Base-by-base conservation (phyloP, 495 filamentous ascomycete genomes). In the Penicillium argentinense region DNA sequence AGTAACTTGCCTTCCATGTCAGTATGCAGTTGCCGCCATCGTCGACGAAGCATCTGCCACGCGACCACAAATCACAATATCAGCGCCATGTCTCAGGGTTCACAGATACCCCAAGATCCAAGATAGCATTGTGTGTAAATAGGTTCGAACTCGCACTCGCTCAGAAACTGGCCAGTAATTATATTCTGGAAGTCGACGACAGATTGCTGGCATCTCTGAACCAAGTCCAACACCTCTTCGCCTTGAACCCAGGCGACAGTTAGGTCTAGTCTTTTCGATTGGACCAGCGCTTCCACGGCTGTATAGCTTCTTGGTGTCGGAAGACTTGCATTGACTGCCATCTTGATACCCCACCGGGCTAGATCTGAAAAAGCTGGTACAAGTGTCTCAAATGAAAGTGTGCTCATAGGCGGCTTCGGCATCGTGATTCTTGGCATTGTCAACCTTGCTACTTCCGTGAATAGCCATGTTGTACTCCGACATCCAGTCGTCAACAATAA, bases 61-160 rank as follows among this genome's bases (percentile, higher is more conserved):
- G 6, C 77, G 63, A 11, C 77, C 77, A 51, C 72, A 77, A 39
- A 81, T 66, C 41, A 81, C 67, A 39, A 82, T 80, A 44, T 81
- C 72, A 4, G 74, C 76, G 2, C 76, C 76, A 5, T 53, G 45
- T 13, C 58, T 45, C 1, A 80, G 57, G 7, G 76, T 5, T 63
- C 54, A 0, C 64, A 62, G 16, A 81, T 79, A 2, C 66, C 75
- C 6, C 66, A 49, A 18, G 63, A 68, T 11, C 78, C 76, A 0
- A 80, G 69, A 44, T 81, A 72, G 57, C 57, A 27, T 66, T n/a
- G n/a, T n/a, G n/a, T n/a, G n/a, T n/a, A n/a, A n/a, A n/a, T n/a
- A n/a, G n/a, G n/a, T n/a, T n/a, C n/a, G n/a, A n/a, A n/a, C n/a
- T n/a, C n/a, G n/a, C n/a, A n/a, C n/a, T n/a, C n/a, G n/a, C n/a